These are phyloP conservation scores for Ochromonadaceae sp. DNA, from an alignment of 352 stramenopile genomes.

Conservation along the genomic window DNA sequence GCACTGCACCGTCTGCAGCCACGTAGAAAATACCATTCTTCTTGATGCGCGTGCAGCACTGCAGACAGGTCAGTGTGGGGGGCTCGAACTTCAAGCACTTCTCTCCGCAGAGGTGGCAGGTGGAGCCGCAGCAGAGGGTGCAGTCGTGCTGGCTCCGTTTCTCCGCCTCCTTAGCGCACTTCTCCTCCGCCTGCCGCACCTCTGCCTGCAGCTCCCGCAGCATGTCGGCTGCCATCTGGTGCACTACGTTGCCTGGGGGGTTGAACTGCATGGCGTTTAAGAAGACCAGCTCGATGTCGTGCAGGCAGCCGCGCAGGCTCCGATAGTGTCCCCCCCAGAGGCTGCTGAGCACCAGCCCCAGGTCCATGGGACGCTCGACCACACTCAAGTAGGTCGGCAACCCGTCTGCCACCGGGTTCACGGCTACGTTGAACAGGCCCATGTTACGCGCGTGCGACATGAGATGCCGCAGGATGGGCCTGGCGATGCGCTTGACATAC, in stretches of 20 bases:
- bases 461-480: slow-evolving; percentile 10
- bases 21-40: slow-evolving; percentile 71
- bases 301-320: slow-evolving; percentile 38
- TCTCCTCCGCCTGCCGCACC: slow-evolving; percentile 54
- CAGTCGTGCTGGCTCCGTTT: slow-evolving; percentile 55
- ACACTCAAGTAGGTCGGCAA: slow-evolving; percentile 84
- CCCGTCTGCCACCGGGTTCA: slow-evolving; percentile 69
- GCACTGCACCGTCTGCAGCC: slow-evolving; percentile 53
- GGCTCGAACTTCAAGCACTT: slow-evolving; percentile 86
- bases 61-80: slow-evolving; percentile 75
- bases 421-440: slow-evolving; percentile 40
- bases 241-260: slow-evolving; percentile 63
- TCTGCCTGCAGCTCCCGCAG: slow-evolving; percentile 39
- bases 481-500: neutral
- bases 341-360: slow-evolving; percentile 38
- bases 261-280: slow-evolving; percentile 61
- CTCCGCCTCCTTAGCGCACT: neutral
- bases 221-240: slow-evolving; percentile 61
- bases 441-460: neutral
- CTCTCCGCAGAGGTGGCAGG: slow-evolving; percentile 74
- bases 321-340: slow-evolving; percentile 36
- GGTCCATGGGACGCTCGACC: slow-evolving; percentile 48
- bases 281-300: slow-evolving; percentile 45
- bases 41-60: slow-evolving; percentile 72
- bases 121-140: slow-evolving; percentile 58